Percentiles rank a stretch among this genome's conserved stretches.
Evolutionary conservation across 2,329 filamentous ascomycete genomes (phyloP).

Genomic region (Neurospora sp.): DNA sequence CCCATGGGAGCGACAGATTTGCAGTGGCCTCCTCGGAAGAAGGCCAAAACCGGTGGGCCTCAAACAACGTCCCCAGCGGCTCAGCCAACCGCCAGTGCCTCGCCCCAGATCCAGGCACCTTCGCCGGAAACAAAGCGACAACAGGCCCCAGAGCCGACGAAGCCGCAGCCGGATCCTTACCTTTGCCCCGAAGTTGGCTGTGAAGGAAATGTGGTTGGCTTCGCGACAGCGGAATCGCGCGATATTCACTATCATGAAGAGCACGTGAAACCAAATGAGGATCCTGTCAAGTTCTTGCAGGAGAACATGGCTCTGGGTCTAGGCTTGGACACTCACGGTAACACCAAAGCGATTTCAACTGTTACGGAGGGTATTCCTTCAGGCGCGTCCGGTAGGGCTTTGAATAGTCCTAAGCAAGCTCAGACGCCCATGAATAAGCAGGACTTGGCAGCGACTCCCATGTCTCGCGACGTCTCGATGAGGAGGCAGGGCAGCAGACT

Average conservation of each 20-base stretch:
- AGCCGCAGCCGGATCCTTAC: slow-evolving; percentile 21
- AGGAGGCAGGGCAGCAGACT: slow-evolving; percentile 37
- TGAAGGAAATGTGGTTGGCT: slow-evolving; percentile 38
- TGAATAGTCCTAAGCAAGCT: slow-evolving; percentile 32
- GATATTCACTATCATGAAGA: slow-evolving; percentile 47
- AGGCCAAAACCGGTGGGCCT: slow-evolving; percentile 35
- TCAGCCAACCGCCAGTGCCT: slow-evolving; percentile 31
- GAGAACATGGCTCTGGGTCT: slow-evolving; percentile 40
- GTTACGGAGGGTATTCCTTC: not conserved
- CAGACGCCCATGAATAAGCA: slow-evolving; percentile 33
- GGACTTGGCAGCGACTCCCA: slow-evolving; percentile 32
- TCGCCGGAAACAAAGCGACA: slow-evolving; percentile 37
- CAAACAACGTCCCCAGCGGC: slow-evolving; percentile 26
- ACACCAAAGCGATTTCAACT: slow-evolving; percentile 23
- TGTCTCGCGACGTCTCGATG: slow-evolving; percentile 42
- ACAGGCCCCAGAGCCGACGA: slow-evolving; percentile 22
- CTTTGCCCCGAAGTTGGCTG: slow-evolving; percentile 45
- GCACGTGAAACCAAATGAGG: slow-evolving; percentile 43
- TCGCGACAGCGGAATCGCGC: slow-evolving; percentile 43
- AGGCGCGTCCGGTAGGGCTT: not conserved
- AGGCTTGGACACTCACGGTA: slow-evolving; percentile 43
- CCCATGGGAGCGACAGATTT: slow-evolving; percentile 43
- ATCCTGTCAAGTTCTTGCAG: slow-evolving; percentile 42
- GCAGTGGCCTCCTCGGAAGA: slow-evolving; percentile 45
- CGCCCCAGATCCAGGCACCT: slow-evolving; percentile 38